phyloP scores from a whole-genome alignment of 75 land plant species.

The Isoetes taiwanensis region DNA sequence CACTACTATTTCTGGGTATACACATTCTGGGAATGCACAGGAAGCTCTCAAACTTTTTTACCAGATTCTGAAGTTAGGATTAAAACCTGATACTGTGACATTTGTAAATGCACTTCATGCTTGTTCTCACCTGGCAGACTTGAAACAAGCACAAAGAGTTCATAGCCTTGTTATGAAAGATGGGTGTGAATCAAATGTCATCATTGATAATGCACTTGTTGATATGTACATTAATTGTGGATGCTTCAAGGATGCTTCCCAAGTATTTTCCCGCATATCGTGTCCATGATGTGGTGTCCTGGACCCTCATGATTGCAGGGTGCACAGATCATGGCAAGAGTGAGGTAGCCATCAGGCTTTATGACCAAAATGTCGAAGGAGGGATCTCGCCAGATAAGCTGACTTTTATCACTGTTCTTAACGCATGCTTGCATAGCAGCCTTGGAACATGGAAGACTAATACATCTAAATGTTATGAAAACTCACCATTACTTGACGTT shows the following conservation, averaged over 20 bases:
- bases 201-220: constrained; percentile 10
- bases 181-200: neutral
- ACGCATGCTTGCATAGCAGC: too few relatives aligned
- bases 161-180: neutral
- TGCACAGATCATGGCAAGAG: neutral
- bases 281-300: constrained; percentile 3
- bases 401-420: too few relatives aligned
- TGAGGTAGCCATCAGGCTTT: neutral
- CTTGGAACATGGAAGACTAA: too few relatives aligned
- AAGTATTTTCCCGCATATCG: constrained; percentile 6
- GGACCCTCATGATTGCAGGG: constrained; percentile 12
- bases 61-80: neutral
- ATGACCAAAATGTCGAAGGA: too few relatives aligned
- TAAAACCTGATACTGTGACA: neutral
- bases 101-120: neutral
- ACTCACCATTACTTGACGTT: too few relatives aligned
- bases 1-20: neutral
- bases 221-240: constrained; percentile 21
- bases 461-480: too few relatives aligned
- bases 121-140: neutral
- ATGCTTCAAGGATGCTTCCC: constrained; percentile 10
- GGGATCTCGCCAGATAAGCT: too few relatives aligned
- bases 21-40: neutral
- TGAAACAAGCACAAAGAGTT: neutral
- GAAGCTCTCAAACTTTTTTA: neutral